These are phyloP conservation scores for Moricandia moricandioides DNA, from an alignment of 345 rosid genomes.

Conservation along the genomic window DNA sequence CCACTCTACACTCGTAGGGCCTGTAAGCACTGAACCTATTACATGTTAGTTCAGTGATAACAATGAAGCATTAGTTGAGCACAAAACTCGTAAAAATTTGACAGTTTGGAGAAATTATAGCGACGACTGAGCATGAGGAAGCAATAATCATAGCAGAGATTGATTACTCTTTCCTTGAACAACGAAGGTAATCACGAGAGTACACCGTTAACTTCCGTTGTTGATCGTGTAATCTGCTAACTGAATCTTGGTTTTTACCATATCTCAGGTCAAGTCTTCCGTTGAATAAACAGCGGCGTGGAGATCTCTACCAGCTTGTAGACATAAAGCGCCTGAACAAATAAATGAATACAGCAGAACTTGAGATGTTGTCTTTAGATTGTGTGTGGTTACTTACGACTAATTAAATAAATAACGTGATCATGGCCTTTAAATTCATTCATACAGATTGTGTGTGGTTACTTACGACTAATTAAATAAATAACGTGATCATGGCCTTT, in stretches of 20 bases:
- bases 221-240: not conserved
- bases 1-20: slow-evolving; percentile 84
- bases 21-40: slow-evolving; percentile 13
- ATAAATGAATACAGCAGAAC: slow-evolving; percentile 21
- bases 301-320: slow-evolving; percentile 83
- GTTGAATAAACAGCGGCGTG: slow-evolving; percentile 59
- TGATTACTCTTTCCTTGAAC: slow-evolving; percentile 74
- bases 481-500: not conserved
- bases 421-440: not conserved
- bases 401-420: not conserved
- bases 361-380: slow-evolving; percentile 1
- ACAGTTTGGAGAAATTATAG: slow-evolving; percentile 91
- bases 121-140: slow-evolving; percentile 76
- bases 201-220: not conserved
- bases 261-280: slow-evolving; percentile 69
- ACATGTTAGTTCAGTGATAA: not conserved
- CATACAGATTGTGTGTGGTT: not conserved
- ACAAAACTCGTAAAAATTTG: not conserved
- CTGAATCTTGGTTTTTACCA: not conserved
- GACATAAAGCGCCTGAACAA: slow-evolving; percentile 54
- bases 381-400: not conserved
- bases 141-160: slow-evolving; percentile 73
- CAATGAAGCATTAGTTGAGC: slow-evolving; percentile 3
- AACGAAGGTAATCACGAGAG: slow-evolving; percentile 53
- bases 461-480: not conserved